Base-by-base conservation (phyloP, 345 rosid genomes). In the Brassica juncea region DNA sequence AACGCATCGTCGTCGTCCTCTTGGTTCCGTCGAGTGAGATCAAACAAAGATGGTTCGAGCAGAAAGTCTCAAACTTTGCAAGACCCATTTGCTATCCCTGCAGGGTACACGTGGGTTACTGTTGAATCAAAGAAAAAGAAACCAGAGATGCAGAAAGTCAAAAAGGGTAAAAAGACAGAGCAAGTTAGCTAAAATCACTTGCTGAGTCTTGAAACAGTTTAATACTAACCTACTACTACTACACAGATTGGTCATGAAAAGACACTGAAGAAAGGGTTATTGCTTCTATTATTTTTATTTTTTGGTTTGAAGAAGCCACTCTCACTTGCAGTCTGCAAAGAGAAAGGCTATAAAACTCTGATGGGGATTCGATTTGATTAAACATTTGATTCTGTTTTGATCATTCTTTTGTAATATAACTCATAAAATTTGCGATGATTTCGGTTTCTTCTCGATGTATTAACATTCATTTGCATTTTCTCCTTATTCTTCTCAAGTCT, bases 101-200 rank as follows among this genome's bases (percentile, higher is more conserved):
- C 84, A 8, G 94, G 91, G 10, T 92, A 94, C 80, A 82, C 85
- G 5, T 94, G 99, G 99, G 84, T 91, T 16, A 86, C 89, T 2
- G 87, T 89, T 21, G 97, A 92, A 77, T 93, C 88, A 65, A 94
- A 91, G 97, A 92, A 88, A 77, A 91, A 80, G 91, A 88, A 89
- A 86, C 92, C 88, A 76, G 96, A 90, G 82, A 94, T 89, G 85
- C 88, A 80, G 85, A 92, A 86, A 84, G 82, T 88, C 12, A 91
- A 86, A 86, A 91, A 84, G 76, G 88, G 87, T 78, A 35, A 89
- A 81, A 82, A 86, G 66, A 65, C 87, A 86, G 80, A 86, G 66
- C 81, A 82, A 83, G 81, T 83, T 71, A 85, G 77, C 69, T 78
- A 55, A 71, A 59, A 39, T 42, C 55, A 60, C 47, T 14, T 27